Evolutionary conservation across 2,329 filamentous ascomycete genomes (phyloP).

Genomic region (Fusarium staphyleae): DNA sequence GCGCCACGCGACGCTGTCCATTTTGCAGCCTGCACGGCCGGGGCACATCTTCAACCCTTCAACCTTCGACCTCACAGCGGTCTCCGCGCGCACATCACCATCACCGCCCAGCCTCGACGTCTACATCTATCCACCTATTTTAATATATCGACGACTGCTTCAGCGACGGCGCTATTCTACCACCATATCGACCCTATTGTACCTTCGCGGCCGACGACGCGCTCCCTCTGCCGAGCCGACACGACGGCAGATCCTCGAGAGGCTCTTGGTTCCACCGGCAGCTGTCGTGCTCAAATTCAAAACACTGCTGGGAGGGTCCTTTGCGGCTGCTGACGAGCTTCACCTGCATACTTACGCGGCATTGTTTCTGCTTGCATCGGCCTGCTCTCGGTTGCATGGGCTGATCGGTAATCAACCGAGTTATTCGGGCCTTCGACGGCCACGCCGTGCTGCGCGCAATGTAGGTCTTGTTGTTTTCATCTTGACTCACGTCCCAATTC

Average conservation of each 20-base stretch:
- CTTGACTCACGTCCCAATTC: background rate
- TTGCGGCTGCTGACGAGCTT: slow-evolving; percentile 1
- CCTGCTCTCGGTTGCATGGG: slow-evolving; percentile 30
- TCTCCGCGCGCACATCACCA: slow-evolving; percentile 15
- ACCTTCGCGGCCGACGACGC: slow-evolving; percentile 18
- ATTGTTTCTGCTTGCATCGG: slow-evolving; percentile 8
- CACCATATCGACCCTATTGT: background rate
- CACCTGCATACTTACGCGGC: background rate
- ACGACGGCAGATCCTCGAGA: slow-evolving; percentile 19
- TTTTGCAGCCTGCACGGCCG: slow-evolving; percentile 30
- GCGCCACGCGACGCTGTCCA: slow-evolving; percentile 33
- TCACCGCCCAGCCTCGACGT: slow-evolving; percentile 4
- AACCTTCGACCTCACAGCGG: slow-evolving; percentile 28
- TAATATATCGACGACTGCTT: background rate
- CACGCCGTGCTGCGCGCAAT: slow-evolving; percentile 33
- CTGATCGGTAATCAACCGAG: slow-evolving; percentile 17
- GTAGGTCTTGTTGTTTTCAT: slow-evolving; percentile 29
- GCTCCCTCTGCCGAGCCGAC: slow-evolving; percentile 17
- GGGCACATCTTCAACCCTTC: slow-evolving; percentile 31
- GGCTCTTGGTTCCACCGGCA: slow-evolving; percentile 26
- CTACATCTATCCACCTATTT: slow-evolving; percentile 5
- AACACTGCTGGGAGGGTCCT: slow-evolving; percentile 8
- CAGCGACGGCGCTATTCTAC: background rate
- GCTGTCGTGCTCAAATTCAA: slow-evolving; percentile 26
- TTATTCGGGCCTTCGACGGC: slow-evolving; percentile 25